phyloP scores from a whole-genome alignment of 495 filamentous ascomycete species.

The Penicillium bovifimosum region DNA sequence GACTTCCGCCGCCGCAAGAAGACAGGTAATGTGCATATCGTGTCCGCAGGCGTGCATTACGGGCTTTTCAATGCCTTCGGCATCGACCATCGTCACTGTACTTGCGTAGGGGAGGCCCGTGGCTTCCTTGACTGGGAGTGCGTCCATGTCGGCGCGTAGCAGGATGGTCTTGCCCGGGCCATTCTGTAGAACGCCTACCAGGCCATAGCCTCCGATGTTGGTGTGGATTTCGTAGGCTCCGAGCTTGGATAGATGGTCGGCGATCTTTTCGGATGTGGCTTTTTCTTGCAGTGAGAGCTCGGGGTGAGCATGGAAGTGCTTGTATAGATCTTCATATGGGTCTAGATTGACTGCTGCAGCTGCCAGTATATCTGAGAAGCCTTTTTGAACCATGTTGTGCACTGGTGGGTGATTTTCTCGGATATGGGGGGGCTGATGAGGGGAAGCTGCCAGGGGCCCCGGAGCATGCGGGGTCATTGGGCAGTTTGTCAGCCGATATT shows the following conservation, averaged over 20 bases:
- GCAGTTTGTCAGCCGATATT: background rate
- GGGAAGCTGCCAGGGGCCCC: background rate
- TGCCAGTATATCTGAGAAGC: conserved; percentile 22
- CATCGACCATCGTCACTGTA: conserved; percentile 35
- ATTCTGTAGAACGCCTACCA: conserved; percentile 43
- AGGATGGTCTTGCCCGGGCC: conserved; percentile 45
- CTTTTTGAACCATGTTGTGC: conserved; percentile 18
- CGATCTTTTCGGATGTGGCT: conserved; percentile 40
- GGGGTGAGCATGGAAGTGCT: conserved; percentile 50
- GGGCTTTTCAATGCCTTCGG: conserved; percentile 39
- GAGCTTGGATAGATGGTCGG: conserved; percentile 27
- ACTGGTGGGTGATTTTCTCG: background rate
- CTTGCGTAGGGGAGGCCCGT: conserved; percentile 48
- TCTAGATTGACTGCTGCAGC: conserved; percentile 21
- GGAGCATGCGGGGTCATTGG: background rate
- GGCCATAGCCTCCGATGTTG: conserved; percentile 45
- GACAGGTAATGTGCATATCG: conserved; percentile 53
- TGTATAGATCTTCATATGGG: conserved; percentile 50
- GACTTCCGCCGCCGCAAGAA: conserved; percentile 45
- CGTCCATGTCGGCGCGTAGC: conserved; percentile 51
- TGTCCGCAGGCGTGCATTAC: conserved; percentile 56
- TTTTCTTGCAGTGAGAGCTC: conserved; percentile 53
- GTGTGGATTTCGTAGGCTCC: conserved; percentile 36
- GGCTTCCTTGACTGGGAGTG: conserved; percentile 46
- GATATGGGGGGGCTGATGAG: background rate